A percentile compares a stretch with the other conserved stretches of the same genome.
Evolutionary conservation across 2,329 filamentous ascomycete genomes (phyloP).

Genomic region (Penicillium sp.): DNA sequence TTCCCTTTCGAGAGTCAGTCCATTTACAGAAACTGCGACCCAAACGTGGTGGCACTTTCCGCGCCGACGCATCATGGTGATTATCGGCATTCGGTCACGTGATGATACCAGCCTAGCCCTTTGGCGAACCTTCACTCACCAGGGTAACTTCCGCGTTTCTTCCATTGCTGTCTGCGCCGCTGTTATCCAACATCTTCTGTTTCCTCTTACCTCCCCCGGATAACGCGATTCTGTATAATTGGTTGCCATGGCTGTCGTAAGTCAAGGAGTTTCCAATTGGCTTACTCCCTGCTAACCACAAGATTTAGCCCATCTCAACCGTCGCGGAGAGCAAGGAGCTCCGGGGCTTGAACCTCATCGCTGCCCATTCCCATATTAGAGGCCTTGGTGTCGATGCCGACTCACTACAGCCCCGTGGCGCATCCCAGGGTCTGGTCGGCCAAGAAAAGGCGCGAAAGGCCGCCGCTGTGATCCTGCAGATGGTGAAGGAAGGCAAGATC

Average conservation of each 20-base stretch:
- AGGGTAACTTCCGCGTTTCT: slow-evolving; percentile 7
- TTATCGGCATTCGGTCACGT: too few relatives aligned
- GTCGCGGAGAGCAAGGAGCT: slow-evolving; percentile 96
- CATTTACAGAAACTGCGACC: too few relatives aligned
- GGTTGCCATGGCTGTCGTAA: slow-evolving; percentile 43
- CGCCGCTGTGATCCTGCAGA: slow-evolving; percentile 93
- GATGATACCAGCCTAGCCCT: too few relatives aligned
- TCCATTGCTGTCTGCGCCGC: slow-evolving; percentile 9
- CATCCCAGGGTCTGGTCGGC: slow-evolving; percentile 91
- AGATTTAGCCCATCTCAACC: slow-evolving; percentile 69
- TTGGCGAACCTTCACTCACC: neutral
- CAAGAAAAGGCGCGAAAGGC: slow-evolving; percentile 97
- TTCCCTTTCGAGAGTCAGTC: too few relatives aligned
- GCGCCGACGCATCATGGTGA: too few relatives aligned
- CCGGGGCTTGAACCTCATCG: slow-evolving; percentile 94
- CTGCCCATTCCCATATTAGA: slow-evolving; percentile 96
- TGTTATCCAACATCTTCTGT: slow-evolving; percentile 4
- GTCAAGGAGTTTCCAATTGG: slow-evolving; percentile 11
- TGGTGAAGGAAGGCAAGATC: slow-evolving; percentile 99
- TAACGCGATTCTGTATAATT: slow-evolving; percentile 5
- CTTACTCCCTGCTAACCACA: slow-evolving; percentile 14
- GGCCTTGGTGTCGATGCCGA: slow-evolving; percentile 92
- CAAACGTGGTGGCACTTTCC: too few relatives aligned
- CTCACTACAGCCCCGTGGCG: slow-evolving; percentile 80
- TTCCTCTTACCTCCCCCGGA: slow-evolving; percentile 4